Conservation (phyloP, 371 early-diverging fungal genomes). For the Haplosporangium sp. region DNA sequence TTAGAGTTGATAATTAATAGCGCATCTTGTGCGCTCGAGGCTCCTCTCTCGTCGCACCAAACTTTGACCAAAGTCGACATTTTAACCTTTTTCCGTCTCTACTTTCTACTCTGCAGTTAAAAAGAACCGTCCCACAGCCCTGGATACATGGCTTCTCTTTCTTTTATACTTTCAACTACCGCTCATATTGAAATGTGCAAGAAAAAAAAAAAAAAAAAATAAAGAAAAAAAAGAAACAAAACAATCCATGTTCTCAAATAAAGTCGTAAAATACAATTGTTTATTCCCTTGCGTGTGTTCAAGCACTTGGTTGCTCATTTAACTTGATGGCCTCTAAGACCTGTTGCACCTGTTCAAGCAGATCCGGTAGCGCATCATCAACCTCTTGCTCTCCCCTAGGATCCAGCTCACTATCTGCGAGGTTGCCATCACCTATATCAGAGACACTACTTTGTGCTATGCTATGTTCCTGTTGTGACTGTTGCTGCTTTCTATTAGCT, state of each 20-base stretch:
- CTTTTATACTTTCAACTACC: too few relatives aligned
- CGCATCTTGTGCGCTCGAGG: neutral
- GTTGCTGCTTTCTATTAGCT: constrained; percentile 32
- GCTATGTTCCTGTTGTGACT: constrained; percentile 16
- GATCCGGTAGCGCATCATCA: constrained; percentile 42
- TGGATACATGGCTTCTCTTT: too few relatives aligned
- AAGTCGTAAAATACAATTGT: neutral
- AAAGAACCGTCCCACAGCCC: too few relatives aligned
- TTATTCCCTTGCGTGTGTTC: constrained; percentile 1
- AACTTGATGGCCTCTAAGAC: constrained; percentile 51
- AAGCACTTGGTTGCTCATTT: constrained; percentile 27
- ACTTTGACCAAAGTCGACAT: constrained; percentile 4
- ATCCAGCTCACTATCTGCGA: constrained; percentile 48
- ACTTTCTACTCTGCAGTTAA: neutral
- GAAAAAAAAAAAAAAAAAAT: too few relatives aligned
- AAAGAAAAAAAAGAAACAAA: too few relatives aligned
- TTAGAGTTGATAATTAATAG: too few relatives aligned
- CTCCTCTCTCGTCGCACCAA: neutral
- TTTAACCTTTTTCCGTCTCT: neutral
- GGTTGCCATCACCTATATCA: constrained; percentile 45
- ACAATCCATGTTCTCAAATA: too few relatives aligned
- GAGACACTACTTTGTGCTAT: neutral
- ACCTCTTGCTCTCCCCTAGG: constrained; percentile 34
- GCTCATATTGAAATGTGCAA: too few relatives aligned
- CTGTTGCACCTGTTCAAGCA: constrained; percentile 48